Evolutionary conservation across 768 basidiomycete genomes (phyloP), one percentile per base, ranked within the genome.

Genomic region (Sarcodon aspratus): DNA sequence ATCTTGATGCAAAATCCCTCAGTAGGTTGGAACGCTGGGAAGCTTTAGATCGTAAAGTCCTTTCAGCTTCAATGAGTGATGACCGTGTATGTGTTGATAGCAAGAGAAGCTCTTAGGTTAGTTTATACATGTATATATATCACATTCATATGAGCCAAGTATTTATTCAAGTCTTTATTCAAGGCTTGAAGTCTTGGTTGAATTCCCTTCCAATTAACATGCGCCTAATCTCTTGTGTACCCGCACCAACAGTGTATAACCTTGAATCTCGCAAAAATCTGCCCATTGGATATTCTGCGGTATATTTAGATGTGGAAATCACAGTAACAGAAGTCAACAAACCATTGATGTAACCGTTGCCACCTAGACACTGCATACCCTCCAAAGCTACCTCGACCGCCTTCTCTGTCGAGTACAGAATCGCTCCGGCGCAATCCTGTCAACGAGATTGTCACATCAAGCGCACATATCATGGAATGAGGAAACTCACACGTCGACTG

Each of bases 341-440:
- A 85, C 90, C 90, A 54, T 95, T 95, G 63, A 93, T 93, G 62
- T 95, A 97, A 10, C 93, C 94, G 60, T 96, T 96, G 7, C 94
- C 93, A 45, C 93, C 92, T 38, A 95, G 70, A 59, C 89, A 93
- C 58, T 95, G 93, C 84, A 92, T 91, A 8, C 79, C 88, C 59
- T 94, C 92, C 57, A 89, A 66, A 3, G 92, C 82, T 10, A 96
- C 89, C 63, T 96, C 90, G 18, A 95, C 81, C 21, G 91, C 86
- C 57, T 80, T 84, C 58, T 97, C 94, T 0, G 92, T 92, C 15
- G 91, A 88, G 65, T 94, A 95, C 42, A 97, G 61, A 51, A 97
- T 96, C 1, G 89, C 90, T 13, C 92, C 93, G 8, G 94, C 94
- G 56, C 94, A 97, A 60, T 97, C 94, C 91, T 93, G 60, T 9